A percentile compares a stretch with the other conserved stretches of the same genome.
Evolutionary conservation across 352 stramenopile genomes (phyloP).

Genomic region (Globisporangium echinulatum): DNA sequence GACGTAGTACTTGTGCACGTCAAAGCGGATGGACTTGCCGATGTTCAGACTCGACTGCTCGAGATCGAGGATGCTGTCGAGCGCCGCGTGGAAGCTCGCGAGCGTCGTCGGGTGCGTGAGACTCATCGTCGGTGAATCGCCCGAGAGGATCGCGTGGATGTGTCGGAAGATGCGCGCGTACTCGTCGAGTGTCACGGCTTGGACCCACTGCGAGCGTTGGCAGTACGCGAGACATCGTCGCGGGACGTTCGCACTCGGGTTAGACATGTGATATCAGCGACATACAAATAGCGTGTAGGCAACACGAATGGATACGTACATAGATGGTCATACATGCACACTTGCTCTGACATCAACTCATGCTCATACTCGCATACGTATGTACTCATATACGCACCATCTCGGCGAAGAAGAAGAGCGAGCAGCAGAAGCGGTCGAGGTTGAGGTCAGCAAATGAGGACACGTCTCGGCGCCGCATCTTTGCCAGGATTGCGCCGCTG

Average conservation of each 20-base stretch:
- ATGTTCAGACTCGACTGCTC: constrained; percentile 29
- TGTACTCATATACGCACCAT: constrained; percentile 24
- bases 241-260: not conserved
- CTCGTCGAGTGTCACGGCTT: constrained; percentile 25
- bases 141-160: constrained; percentile 19
- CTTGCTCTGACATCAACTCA: not conserved
- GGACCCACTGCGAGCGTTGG: constrained; percentile 20
- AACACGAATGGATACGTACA: too few species aligned
- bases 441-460: constrained; percentile 26
- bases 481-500: constrained; percentile 30
- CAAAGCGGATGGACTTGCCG: constrained; percentile 36
- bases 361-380: not conserved
- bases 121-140: constrained; percentile 10
- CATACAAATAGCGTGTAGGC: not conserved
- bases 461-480: constrained; percentile 44
- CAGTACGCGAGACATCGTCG: not conserved
- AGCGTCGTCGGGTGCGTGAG: constrained; percentile 30
- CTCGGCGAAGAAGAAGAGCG: constrained; percentile 51
- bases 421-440: constrained; percentile 51
- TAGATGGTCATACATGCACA: too few species aligned
- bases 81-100: constrained; percentile 22
- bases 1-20: constrained; percentile 25
- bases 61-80: constrained; percentile 24
- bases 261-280: not conserved
- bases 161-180: constrained; percentile 35